Percentiles rank a stretch among this genome's conserved stretches.
phyloP scores from a whole-genome alignment of 306 rosid species.

The Vigna reflexopilosa region DNA sequence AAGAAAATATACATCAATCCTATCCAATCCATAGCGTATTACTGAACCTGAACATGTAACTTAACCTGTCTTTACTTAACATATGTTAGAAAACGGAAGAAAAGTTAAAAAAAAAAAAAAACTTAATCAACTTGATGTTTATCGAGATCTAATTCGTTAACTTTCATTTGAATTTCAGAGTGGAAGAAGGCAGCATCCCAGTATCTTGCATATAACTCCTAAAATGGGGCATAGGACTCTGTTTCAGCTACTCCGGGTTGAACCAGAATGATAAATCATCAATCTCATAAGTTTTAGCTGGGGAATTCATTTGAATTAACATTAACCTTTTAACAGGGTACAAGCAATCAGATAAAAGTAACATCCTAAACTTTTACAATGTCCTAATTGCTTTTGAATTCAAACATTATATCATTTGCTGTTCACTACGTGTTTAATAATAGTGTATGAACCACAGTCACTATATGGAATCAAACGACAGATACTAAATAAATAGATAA shows the following conservation, averaged over 20 bases:
- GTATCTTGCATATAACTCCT: constrained; percentile 31
- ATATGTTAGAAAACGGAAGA: no score
- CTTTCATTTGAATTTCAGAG: constrained; percentile 18
- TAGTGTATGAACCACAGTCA: neutral
- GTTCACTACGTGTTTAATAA: neutral
- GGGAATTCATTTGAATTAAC: constrained; percentile 26
- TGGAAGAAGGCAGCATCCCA: constrained; percentile 19
- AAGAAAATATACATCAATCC: no score
- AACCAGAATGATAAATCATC: constrained; percentile 36
- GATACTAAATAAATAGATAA: neutral
- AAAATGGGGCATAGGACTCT: constrained; percentile 16
- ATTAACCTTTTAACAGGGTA: neutral
- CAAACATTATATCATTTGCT: constrained; percentile 15
- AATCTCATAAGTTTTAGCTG: constrained; percentile 25
- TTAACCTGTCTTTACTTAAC: no score
- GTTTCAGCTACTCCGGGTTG: constrained; percentile 38
- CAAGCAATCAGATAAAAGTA: constrained; percentile 13
- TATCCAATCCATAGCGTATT: no score
- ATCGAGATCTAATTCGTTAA: constrained; percentile 29
- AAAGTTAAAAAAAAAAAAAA: no score
- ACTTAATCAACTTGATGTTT: constrained; percentile 6
- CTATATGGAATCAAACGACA: neutral
- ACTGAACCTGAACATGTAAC: no score
- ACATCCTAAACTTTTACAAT: neutral
- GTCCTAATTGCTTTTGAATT: constrained; percentile 18